A percentile compares a stretch with the other conserved stretches of the same genome.
These are phyloP conservation scores for Arabidopsis suecica DNA, from an alignment of 345 rosid genomes.

Conservation along the genomic window DNA sequence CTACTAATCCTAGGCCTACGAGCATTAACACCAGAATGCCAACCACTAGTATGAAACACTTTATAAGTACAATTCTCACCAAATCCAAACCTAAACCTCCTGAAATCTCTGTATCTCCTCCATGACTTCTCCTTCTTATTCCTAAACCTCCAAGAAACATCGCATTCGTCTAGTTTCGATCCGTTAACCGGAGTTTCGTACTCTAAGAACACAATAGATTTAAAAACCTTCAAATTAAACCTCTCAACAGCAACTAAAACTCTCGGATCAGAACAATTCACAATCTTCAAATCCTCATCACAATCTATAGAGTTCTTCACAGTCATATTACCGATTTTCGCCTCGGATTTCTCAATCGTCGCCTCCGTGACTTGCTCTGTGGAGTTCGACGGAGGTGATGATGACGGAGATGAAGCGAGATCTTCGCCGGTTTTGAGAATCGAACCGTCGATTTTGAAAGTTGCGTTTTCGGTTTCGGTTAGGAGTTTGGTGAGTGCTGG, in stretches of 20 bases:
- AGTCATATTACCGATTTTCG: constrained; percentile 49
- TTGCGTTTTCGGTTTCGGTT: constrained; percentile 72
- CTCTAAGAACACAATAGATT: constrained; percentile 77
- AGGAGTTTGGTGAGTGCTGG: constrained; percentile 79
- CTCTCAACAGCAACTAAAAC: constrained; percentile 70
- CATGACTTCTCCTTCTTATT: constrained; percentile 94
- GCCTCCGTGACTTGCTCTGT: constrained; percentile 52
- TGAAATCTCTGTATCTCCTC: constrained; percentile 91
- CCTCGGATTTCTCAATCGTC: constrained; percentile 56
- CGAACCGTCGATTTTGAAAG: constrained; percentile 76
- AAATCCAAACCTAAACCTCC: constrained; percentile 76
- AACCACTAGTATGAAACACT: constrained; percentile 66
- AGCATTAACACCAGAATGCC: constrained; percentile 90
- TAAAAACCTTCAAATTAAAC: constrained; percentile 74
- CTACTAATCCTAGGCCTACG: constrained; percentile 56
- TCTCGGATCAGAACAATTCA: constrained; percentile 87
- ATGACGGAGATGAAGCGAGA: constrained; percentile 40
- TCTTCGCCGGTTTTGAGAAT: constrained; percentile 88
- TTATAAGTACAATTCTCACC: constrained; percentile 70
- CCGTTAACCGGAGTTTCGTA: constrained; percentile 83
- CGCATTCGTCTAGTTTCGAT: constrained; percentile 73
- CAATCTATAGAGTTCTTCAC: constrained; percentile 48
- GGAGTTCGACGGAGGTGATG: constrained; percentile 38
- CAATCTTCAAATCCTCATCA: constrained; percentile 51
- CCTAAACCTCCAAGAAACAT: constrained; percentile 91